phyloP scores from a whole-genome alignment of 495 filamentous ascomycete species.

The Neurospora sublineolata region DNA sequence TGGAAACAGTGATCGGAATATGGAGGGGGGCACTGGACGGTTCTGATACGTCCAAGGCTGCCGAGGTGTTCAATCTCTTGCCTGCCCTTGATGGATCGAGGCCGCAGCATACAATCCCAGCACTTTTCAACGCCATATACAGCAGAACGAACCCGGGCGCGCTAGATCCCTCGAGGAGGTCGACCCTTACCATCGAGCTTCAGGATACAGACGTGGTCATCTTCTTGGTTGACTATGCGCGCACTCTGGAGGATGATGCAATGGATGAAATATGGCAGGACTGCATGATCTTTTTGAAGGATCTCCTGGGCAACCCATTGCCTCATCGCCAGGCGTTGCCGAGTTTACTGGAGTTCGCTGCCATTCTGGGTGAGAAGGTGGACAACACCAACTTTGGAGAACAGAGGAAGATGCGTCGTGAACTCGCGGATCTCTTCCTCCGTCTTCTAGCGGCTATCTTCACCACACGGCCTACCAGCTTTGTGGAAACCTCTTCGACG shows the following conservation, averaged over 20 bases:
- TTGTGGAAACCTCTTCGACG: conserved; percentile 23
- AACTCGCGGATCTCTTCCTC: conserved; percentile 80
- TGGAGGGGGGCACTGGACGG: conserved; percentile 47
- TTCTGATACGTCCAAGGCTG: conserved; percentile 24
- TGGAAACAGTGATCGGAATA: conserved; percentile 78
- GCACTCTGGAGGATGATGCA: conserved; percentile 90
- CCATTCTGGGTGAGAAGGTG: conserved; percentile 81
- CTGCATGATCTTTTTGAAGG: conserved; percentile 80
- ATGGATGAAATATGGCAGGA: conserved; percentile 98
- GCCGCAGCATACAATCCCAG: conserved; percentile 85
- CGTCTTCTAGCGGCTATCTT: conserved; percentile 83
- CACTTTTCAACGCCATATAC: conserved; percentile 95
- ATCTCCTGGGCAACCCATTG: conserved; percentile 86
- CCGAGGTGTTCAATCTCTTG: conserved; percentile 65
- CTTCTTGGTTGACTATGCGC: conserved; percentile 81
- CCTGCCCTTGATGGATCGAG: conserved; percentile 85
- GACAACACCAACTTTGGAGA: conserved; percentile 98
- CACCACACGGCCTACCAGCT: conserved; percentile 69
- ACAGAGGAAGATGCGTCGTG: conserved; percentile 84
- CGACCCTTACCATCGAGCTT: conserved; percentile 72
- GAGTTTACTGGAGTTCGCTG: conserved; percentile 75
- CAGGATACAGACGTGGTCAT: conserved; percentile 71
- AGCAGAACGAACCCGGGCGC: conserved; percentile 78
- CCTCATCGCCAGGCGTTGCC: conserved; percentile 88
- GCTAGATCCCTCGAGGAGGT: conserved; percentile 69